Evolutionary conservation across 2,329 filamentous ascomycete genomes (phyloP).

Genomic region (Colletotrichum tabaci): DNA sequence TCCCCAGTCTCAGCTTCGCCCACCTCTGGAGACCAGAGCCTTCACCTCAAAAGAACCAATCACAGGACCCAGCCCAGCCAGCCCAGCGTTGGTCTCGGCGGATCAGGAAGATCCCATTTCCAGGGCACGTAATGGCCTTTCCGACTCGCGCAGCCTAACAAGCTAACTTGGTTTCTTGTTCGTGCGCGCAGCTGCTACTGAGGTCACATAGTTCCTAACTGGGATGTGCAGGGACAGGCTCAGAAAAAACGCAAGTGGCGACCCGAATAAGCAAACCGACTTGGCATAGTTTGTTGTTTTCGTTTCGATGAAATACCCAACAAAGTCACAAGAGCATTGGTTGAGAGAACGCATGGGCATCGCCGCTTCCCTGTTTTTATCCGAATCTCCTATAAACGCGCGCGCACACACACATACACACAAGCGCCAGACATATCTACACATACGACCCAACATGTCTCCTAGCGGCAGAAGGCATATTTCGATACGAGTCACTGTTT

Average conservation of each 20-base stretch:
- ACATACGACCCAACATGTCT: slow-evolving; percentile 17
- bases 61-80: slow-evolving; percentile 69
- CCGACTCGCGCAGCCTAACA: slow-evolving; percentile 57
- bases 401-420: background rate
- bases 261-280: slow-evolving; percentile 38
- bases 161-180: slow-evolving; percentile 52
- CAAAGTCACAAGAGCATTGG: slow-evolving; percentile 29
- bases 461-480: slow-evolving; percentile 20
- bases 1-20: slow-evolving; percentile 55
- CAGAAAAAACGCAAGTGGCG: slow-evolving; percentile 45
- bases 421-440: background rate
- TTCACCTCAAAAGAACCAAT: slow-evolving; percentile 78
- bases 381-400: slow-evolving; percentile 16
- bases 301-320: slow-evolving; percentile 38
- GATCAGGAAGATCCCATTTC: slow-evolving; percentile 71
- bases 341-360: slow-evolving; percentile 24
- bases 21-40: slow-evolving; percentile 70
- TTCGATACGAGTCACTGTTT: slow-evolving; percentile 17
- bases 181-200: slow-evolving; percentile 40
- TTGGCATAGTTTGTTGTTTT: slow-evolving; percentile 22
- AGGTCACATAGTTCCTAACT: slow-evolving; percentile 45
- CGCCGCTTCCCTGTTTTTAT: slow-evolving; percentile 7
- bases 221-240: slow-evolving; percentile 44
- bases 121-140: slow-evolving; percentile 64
- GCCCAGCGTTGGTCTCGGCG: slow-evolving; percentile 73